phyloP scores from a whole-genome alignment of 345 rosid genomes.

The Dipteronia dyeriana region DNA sequence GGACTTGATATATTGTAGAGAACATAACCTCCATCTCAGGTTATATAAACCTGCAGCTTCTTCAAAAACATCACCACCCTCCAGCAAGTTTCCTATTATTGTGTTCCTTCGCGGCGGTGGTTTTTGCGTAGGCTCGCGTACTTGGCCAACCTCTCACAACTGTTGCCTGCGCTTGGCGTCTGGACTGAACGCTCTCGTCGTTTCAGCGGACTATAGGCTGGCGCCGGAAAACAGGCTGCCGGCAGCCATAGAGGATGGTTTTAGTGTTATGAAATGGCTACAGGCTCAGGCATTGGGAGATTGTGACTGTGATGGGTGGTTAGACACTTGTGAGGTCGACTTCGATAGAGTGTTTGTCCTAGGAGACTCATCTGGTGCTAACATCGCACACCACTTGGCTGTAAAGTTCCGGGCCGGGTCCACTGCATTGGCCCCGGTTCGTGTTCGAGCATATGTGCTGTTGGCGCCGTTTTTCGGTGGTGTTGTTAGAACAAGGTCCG shows the following conservation, averaged over 20 bases:
- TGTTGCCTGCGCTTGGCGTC: constrained; percentile 41
- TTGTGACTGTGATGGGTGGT: constrained; percentile 21
- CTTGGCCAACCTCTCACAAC: constrained; percentile 29
- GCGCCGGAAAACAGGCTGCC: constrained; percentile 27
- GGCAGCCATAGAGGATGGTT: no score
- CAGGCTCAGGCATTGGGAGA: constrained; percentile 15
- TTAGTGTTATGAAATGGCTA: neutral
- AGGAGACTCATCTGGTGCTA: constrained; percentile 56
- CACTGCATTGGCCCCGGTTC: constrained; percentile 30
- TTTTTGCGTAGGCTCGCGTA: no score
- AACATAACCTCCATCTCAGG: no score
- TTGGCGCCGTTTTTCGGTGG: constrained; percentile 56
- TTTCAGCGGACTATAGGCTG: constrained; percentile 35
- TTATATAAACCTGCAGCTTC: no score
- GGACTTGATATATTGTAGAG: no score
- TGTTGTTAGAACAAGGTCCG: constrained; percentile 42
- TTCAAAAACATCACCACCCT: no score
- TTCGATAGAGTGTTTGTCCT: constrained; percentile 36
- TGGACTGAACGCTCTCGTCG: constrained; percentile 33
- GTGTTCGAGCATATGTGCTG: constrained; percentile 43
- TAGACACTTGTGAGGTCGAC: constrained; percentile 22
- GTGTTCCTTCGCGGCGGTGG: no score
- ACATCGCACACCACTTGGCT: constrained; percentile 51
- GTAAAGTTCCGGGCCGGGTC: constrained; percentile 31
- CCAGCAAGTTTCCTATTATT: no score